Evolutionary conservation across 1,139 yeast genomes (phyloP), one percentile per base, ranked within the genome.

Genomic region (Yamadazyma jaroonii): DNA sequence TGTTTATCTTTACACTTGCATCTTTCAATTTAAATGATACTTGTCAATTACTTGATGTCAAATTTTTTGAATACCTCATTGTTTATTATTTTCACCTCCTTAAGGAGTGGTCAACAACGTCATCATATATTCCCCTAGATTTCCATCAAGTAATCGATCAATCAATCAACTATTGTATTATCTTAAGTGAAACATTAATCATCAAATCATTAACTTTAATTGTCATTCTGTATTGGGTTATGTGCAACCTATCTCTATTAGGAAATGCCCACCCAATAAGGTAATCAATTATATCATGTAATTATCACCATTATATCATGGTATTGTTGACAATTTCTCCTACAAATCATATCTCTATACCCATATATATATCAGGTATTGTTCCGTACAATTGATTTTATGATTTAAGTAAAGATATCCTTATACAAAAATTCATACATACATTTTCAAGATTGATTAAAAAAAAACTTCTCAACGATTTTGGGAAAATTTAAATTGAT

Each of bases 181-280:
- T 12, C 4, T 25, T 25, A 8, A 8, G 4, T 9, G 13, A 27
- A 15, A 5, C 30, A 9, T 11, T 15, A 4, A 3, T 21, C 12
- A 17, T 20, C 13, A 22, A 12, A 21, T 23, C 14, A n/a, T 15
- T 24, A 31, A 25, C 14, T n/a, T 27, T 15, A 29, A 14, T 27
- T 21, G 20, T 30, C 32, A 30, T 27, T 27, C 38, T 32, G 26
- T 26, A 27, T 38, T 39, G 37, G 49, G 48, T 36, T 41, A 43
- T 47, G 52, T 54, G 59, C 57, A 53, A 51, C 57, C 34, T 40
- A 40, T 35, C 59, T 56, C 43, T 48, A 55, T 45, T 54, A 55
- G 59, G 60, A 54, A 54, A 49, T 49, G 30, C 17, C 38, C 14
- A 31, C 59, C 60, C 46, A 56, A 56, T 49, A 50, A 48, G 61